Evolutionary conservation across 768 basidiomycete genomes (phyloP), one percentile per base, ranked within the genome.

Genomic region (Lepiota venenata): DNA sequence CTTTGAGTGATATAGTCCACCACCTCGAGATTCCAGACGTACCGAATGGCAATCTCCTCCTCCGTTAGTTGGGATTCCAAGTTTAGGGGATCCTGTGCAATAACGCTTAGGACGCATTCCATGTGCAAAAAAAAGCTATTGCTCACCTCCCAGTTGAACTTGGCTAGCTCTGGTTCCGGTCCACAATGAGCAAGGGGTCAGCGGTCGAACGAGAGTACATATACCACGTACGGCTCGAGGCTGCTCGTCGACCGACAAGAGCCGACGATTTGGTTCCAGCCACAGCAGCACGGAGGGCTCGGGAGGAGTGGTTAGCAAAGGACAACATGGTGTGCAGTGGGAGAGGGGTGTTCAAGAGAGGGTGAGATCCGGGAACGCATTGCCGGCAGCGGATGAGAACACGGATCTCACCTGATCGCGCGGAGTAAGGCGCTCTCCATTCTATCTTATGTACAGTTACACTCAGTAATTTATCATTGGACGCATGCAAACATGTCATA

Each of bases 31-130:
- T 25, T 7, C 15, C 2, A 54, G 22, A 60, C 76, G 41, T 56
- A 93, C 94, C 93, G 82, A 61, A 97, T 88, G 12, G 90, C 88
- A 59, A 82, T 77, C 71, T 98, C 96, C 36, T 97, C 96, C 48
- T 93, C 93, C 0, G 91, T 91, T 57, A 98, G 72, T 38, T 91
- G 76, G 0, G 83, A 82, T 56, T 93, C 88, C 25, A 93, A 63
- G 61, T 82, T 82, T 59, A 98, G 72, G 0, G 94, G 90, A 65
- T 98, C 95, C 91, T 94, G 55, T 39, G 8, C 11, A 41, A 39
- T 32, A 14, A 15, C 2, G 15, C 18, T 43, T 12, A 43, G 38
- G 7, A 36, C 20, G 8, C 15, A 20, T 20, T 20, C 20, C 14
- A 8, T 15, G 41, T n/a, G n/a, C 35, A 18, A 22, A 29, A n/a